Evolutionary conservation across 2,329 filamentous ascomycete genomes (phyloP).

Genomic region (Trichoderma aggressivum): DNA sequence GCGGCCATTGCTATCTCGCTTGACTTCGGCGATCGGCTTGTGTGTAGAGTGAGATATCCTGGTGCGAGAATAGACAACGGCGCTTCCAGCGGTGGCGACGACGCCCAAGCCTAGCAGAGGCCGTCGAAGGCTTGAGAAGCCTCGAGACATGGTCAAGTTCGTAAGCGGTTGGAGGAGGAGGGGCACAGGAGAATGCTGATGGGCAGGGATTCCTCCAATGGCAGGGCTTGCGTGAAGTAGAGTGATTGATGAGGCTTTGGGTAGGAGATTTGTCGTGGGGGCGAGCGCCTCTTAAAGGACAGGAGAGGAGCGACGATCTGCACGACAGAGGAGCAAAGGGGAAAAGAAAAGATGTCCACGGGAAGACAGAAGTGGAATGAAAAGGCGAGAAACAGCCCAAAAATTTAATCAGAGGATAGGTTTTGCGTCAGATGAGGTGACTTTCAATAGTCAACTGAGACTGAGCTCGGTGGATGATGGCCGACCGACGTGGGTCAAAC

Average conservation of each 20-base stretch:
- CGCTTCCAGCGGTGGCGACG: slow-evolving; percentile 31
- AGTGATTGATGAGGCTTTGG: neutral
- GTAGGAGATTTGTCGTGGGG: neutral
- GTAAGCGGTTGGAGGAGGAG: neutral
- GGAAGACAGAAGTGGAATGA: slow-evolving; percentile 10
- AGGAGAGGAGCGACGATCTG: neutral
- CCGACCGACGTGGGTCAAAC: slow-evolving; percentile 15
- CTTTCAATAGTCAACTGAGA: slow-evolving; percentile 6
- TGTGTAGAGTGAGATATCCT: slow-evolving; percentile 33
- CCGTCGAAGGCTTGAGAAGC: slow-evolving; percentile 35
- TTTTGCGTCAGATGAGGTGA: slow-evolving; percentile 16
- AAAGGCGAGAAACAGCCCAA: neutral
- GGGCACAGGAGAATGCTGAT: neutral
- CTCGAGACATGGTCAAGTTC: slow-evolving; percentile 32
- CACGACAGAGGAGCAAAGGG: neutral
- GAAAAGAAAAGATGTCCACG: neutral
- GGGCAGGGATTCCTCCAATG: neutral
- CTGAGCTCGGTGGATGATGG: slow-evolving; percentile 14
- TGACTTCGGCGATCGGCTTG: slow-evolving; percentile 33
- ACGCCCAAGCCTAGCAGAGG: slow-evolving; percentile 34
- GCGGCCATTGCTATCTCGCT: slow-evolving; percentile 35
- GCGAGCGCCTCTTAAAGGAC: neutral
- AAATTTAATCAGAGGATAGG: neutral
- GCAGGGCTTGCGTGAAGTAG: neutral
- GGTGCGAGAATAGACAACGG: slow-evolving; percentile 30